Evolutionary conservation across 2,329 filamentous ascomycete species (phyloP), one percentile per base, ranked within the genome.

Genomic region (Talaromyces amestolkiae): DNA sequence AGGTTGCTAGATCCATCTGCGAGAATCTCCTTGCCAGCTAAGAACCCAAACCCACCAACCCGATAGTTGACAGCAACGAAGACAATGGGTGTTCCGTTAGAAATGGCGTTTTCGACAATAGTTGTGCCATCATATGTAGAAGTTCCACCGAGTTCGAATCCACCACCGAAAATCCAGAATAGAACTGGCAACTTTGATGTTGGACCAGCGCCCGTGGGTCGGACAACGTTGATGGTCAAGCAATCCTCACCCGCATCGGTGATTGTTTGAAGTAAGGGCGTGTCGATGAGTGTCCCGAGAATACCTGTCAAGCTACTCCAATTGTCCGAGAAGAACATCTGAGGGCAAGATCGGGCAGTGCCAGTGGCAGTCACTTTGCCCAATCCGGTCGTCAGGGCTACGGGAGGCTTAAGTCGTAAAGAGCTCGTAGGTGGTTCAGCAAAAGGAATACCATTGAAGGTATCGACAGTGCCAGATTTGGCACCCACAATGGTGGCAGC

Each of bases 11-110:
- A 84, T 1, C 89, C 89, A 67, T 91, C 89, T 4, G 82, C 81
- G 3, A 89, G 79, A 51, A 92, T 82, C 74, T 92, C 89, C 61
- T 84, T 84, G 7, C 90, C 90, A 0, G 87, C 84, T 73, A 93
- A 73, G 77, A 92, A 93, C 0, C 91, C 91, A 67, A 92, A 93
- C 0, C 87, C 90, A 8, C 85, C 89, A 0, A 91, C 80, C 1
- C 91, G 88, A 77, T 96, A 93, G 78, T 93, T 93, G 72, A 93
- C 87, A 0, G 88, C 85, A 0, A 94, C 91, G 63, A 89, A 91
- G 56, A 96, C 78, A 68, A 94, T 87, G 0, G 89, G 88, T 76
- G 91, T 86, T 37, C 82, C 82, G 62, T 84, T 70, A 0, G 71
- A 68, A 13, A 84, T 76, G 1, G 82, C 82, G 51, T 71, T 69